These are phyloP conservation scores for Ceratonia siliqua DNA, from an alignment of 306 rosid species.

Conservation along the genomic window DNA sequence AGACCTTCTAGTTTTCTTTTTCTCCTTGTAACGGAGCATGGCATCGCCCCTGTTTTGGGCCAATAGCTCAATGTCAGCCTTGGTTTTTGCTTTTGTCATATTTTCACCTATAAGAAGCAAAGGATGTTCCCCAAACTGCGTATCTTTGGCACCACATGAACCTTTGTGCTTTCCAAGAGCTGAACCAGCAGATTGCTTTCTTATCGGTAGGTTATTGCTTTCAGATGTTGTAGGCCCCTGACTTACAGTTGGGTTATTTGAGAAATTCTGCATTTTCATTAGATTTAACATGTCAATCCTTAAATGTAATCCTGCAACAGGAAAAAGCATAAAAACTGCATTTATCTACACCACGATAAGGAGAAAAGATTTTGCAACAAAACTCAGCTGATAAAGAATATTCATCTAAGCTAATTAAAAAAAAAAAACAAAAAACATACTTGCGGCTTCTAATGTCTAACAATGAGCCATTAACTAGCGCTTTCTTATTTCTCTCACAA, in stretches of 20 bases:
- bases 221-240: constrained; percentile 61
- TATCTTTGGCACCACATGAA: constrained; percentile 30
- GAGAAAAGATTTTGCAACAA: not conserved
- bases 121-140: constrained; percentile 38
- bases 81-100: constrained; percentile 37
- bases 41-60: constrained; percentile 71
- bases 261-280: constrained; percentile 45
- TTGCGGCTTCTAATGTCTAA: not conserved
- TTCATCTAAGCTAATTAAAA: not conserved
- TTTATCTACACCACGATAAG: not conserved
- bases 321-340: not conserved
- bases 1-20: constrained; percentile 69
- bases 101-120: constrained; percentile 41
- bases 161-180: constrained; percentile 32
- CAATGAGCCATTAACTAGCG: not conserved
- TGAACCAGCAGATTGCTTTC: constrained; percentile 38
- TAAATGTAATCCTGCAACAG: not conserved
- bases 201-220: constrained; percentile 50
- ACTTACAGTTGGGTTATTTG: constrained; percentile 40
- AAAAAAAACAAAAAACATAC: too few relatives aligned
- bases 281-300: not conserved
- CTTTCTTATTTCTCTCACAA: not conserved
- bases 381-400: not conserved
- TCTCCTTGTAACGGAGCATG: constrained; percentile 80
- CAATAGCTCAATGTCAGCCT: constrained; percentile 49